These are phyloP conservation scores for Cenchrus fungigraminus DNA, from an alignment of 176 grass and related monocot species.

Conservation along the genomic window DNA sequence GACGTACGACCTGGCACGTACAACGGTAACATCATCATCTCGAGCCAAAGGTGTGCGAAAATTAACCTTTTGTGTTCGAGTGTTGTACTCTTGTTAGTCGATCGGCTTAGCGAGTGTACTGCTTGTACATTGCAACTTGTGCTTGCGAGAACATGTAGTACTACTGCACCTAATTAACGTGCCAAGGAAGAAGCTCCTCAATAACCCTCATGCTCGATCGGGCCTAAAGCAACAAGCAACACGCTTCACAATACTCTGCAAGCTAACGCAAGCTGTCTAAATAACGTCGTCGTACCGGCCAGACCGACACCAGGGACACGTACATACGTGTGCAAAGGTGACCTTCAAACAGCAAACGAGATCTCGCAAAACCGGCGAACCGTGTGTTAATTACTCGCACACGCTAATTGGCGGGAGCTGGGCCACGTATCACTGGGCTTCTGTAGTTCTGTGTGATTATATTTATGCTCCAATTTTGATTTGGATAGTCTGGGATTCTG, in stretches of 20 bases:
- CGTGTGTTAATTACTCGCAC: neutral
- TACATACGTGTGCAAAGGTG: neutral
- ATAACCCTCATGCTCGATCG: too few species aligned
- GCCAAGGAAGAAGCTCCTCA: neutral
- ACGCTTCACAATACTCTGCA: neutral
- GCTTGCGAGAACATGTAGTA: neutral
- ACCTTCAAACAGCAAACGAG: neutral
- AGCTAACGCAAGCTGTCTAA: neutral
- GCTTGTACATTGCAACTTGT: too few species aligned
- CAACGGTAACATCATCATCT: too few species aligned
- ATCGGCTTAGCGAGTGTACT: too few species aligned
- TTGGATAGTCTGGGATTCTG: neutral
- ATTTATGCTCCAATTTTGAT: too few species aligned
- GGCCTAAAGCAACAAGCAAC: neutral
- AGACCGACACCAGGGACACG: neutral
- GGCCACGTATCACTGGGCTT: neutral
- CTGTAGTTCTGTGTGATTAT: neutral
- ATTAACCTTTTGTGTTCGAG: too few species aligned
- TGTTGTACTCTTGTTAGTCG: too few species aligned
- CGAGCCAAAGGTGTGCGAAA: too few species aligned
- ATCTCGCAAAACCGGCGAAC: neutral
- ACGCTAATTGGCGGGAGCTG: too few species aligned
- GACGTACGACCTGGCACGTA: neutral
- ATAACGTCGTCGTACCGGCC: neutral
- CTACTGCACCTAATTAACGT: conserved; percentile 29